Conservation (phyloP, 371 early-diverging fungal genomes). For the Blyttiomyces sp. region DNA sequence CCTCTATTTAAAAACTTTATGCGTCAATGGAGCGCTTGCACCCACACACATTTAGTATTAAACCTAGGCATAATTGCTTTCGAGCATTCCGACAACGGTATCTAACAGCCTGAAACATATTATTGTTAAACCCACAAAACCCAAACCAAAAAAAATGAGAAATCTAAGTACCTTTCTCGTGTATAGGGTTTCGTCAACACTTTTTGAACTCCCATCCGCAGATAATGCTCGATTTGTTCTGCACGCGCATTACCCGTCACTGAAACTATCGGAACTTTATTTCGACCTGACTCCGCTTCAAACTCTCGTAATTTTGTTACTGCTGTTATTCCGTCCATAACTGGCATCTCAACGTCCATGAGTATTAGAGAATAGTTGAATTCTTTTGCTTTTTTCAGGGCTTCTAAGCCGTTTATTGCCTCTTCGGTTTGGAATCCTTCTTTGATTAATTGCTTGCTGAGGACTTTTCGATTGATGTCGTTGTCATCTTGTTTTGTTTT, state of each 20-base stretch:
- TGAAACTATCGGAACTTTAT: slow-evolving; percentile 15
- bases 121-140: too few relatives aligned
- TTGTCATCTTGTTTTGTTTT: slow-evolving; percentile 38
- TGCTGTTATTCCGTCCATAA: slow-evolving; percentile 15
- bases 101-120: too few relatives aligned
- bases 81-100: too few relatives aligned
- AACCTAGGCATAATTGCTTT: too few relatives aligned
- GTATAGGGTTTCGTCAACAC: slow-evolving; percentile 14
- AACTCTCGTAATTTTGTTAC: slow-evolving; percentile 9
- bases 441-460: slow-evolving; percentile 33
- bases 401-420: slow-evolving; percentile 47
- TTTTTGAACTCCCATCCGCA: background rate
- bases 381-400: slow-evolving; percentile 23
- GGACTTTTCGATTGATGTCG: slow-evolving; percentile 45
- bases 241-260: slow-evolving; percentile 18
- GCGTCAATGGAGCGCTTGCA: too few relatives aligned
- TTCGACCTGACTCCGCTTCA: background rate
- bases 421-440: slow-evolving; percentile 33
- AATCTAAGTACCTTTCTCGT: too few relatives aligned
- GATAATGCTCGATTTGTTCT: background rate
- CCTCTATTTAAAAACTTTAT: too few relatives aligned
- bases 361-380: background rate
- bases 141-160: too few relatives aligned
- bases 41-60: too few relatives aligned
- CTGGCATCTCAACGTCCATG: slow-evolving; percentile 23